A percentile compares a stretch with the other conserved stretches of the same genome.
phyloP scores from a whole-genome alignment of 2,329 filamentous ascomycete genomes.

The Gaeumannomyces tritici region DNA sequence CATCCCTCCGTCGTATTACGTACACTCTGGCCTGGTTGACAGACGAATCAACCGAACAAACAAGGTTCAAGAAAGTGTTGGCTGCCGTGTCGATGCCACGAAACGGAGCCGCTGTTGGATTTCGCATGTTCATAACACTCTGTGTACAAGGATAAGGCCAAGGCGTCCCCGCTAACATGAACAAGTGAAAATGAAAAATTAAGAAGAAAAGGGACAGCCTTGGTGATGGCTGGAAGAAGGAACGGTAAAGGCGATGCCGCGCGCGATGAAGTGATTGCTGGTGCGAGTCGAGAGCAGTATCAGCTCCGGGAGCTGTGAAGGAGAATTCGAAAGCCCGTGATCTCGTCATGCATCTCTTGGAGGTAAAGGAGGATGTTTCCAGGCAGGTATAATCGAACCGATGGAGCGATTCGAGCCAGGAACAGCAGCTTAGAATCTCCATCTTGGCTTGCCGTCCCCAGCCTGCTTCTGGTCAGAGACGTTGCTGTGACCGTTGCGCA shows the following conservation, averaged over 20 bases:
- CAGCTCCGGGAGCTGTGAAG: background rate
- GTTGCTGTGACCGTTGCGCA: constrained; percentile 25
- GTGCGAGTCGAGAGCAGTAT: background rate
- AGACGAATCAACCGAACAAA: background rate
- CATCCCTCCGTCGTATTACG: background rate
- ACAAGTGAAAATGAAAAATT: background rate
- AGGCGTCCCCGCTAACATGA: background rate
- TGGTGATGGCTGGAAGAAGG: background rate
- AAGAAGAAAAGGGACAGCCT: background rate
- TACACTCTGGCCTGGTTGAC: background rate
- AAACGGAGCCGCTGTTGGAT: background rate
- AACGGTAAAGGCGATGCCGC: background rate
- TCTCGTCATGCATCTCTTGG: background rate
- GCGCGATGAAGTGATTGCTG: background rate
- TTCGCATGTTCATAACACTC: background rate
- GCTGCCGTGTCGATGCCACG: no score
- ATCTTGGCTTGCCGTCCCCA: constrained; percentile 37
- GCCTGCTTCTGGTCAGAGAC: constrained; percentile 19
- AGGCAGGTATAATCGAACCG: background rate
- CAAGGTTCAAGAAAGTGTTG: background rate
- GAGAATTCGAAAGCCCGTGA: background rate
- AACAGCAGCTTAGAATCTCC: constrained; percentile 26
- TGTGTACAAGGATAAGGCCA: background rate
- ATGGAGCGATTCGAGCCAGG: background rate
- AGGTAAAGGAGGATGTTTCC: background rate